A percentile compares a stretch with the other conserved stretches of the same genome.
Conservation (phyloP, 2,329 filamentous ascomycete genomes). For the Ophiocordyceps camponoti-rufipedis region DNA sequence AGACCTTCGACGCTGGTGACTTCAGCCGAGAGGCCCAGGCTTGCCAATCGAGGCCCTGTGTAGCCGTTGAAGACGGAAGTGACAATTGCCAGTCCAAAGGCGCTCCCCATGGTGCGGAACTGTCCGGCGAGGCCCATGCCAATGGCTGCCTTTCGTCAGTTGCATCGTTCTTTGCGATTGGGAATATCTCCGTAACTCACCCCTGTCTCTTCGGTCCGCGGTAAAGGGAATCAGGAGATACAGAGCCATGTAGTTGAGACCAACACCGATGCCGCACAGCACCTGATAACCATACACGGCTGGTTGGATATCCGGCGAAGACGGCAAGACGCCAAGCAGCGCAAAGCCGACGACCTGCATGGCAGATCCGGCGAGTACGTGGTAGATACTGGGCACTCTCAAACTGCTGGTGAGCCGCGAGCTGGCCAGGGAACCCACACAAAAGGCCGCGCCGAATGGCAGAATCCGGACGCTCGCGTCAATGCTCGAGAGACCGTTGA, state of each 20-base stretch:
- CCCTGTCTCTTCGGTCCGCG: not conserved
- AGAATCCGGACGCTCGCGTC: not conserved
- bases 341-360: not conserved
- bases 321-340: not conserved
- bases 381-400: not conserved
- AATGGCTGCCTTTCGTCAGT: not conserved
- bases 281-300: not conserved
- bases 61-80: not conserved
- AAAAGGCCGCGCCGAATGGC: not conserved
- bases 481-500: constrained; percentile 3
- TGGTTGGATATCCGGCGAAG: not conserved
- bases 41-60: not conserved
- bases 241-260: not conserved
- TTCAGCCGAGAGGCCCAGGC: not conserved
- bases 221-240: not conserved
- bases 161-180: too few relatives aligned
- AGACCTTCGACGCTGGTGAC: not conserved
- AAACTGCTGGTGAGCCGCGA: not conserved
- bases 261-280: not conserved
- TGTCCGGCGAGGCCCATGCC: not conserved
- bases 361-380: not conserved
- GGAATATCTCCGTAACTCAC: not conserved
- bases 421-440: not conserved
- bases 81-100: not conserved
- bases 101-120: not conserved